Evolutionary conservation across 208 protist species (phyloP).

Genomic region (Kentomonas sorsogonicus): DNA sequence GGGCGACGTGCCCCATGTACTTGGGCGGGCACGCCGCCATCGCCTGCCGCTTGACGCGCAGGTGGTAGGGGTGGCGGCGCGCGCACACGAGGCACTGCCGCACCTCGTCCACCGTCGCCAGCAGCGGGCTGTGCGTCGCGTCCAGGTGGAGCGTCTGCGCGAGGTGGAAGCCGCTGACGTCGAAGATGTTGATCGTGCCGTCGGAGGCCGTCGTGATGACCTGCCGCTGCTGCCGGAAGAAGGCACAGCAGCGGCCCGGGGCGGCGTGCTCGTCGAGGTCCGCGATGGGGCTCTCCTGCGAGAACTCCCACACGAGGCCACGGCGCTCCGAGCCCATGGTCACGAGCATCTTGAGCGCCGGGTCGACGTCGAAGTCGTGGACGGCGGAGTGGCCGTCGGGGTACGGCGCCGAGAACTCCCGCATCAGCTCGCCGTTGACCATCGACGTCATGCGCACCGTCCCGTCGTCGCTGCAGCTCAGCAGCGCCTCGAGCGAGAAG

Average conservation of each 20-base stretch:
- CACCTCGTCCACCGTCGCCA: slow-evolving; percentile 26
- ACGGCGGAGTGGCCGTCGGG: slow-evolving; percentile 46
- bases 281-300: slow-evolving; percentile 47
- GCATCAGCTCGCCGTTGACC: slow-evolving; percentile 39
- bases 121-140: slow-evolving; percentile 13
- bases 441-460: slow-evolving; percentile 59
- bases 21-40: slow-evolving; percentile 39
- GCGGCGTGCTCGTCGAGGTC: slow-evolving; percentile 60
- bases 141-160: slow-evolving; percentile 49
- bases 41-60: slow-evolving; percentile 50
- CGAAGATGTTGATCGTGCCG: slow-evolving; percentile 61
- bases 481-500: slow-evolving; percentile 40
- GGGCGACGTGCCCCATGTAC: slow-evolving; percentile 54
- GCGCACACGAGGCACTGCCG: slow-evolving; percentile 44
- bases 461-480: slow-evolving; percentile 68
- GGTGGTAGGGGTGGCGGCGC: slow-evolving; percentile 39
- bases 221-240: slow-evolving; percentile 30
- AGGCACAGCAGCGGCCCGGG: slow-evolving; percentile 52
- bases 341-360: slow-evolving; percentile 56
- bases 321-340: slow-evolving; percentile 69
- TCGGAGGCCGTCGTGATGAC: slow-evolving; percentile 63
- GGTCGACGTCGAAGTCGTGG: slow-evolving; percentile 54
- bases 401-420: slow-evolving; percentile 27
- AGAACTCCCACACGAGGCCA: slow-evolving; percentile 78
- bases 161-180: slow-evolving; percentile 50